Conservation (phyloP, 23 red algal genomes). For the Chondrus crispus region DNA sequence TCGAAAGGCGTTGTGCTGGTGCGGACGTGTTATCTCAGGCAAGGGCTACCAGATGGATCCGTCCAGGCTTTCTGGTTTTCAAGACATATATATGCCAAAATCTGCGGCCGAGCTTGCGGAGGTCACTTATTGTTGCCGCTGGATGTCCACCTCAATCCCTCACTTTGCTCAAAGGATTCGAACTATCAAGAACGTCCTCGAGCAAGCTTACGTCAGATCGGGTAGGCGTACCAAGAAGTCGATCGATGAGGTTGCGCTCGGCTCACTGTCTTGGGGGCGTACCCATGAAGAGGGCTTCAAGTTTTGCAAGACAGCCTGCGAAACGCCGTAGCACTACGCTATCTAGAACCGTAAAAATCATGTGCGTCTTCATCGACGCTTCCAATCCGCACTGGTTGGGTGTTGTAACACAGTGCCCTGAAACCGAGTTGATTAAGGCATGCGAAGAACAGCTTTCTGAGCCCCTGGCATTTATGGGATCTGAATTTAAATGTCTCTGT, state of each 20-base stretch:
- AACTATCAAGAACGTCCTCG: background rate
- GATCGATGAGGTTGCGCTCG: background rate
- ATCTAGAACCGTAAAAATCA: background rate
- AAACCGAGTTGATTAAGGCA: too few relatives aligned
- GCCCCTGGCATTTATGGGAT: background rate
- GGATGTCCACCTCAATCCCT: constrained; percentile 15
- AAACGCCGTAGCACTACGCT: background rate
- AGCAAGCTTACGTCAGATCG: background rate
- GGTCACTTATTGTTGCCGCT: constrained; percentile 7
- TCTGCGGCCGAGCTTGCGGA: background rate
- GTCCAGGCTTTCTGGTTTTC: background rate
- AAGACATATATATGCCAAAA: background rate
- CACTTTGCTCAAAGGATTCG: background rate
- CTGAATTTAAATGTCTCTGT: background rate
- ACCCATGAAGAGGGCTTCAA: background rate
- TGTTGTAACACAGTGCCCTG: background rate
- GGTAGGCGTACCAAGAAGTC: constrained; percentile 8
- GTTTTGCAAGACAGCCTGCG: background rate
- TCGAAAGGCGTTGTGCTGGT: background rate
- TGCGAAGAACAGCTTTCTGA: background rate
- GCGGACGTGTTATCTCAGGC: background rate
- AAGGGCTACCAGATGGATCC: background rate
- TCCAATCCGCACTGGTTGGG: constrained; percentile 11
- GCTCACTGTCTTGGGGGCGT: background rate
- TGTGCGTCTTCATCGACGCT: constrained; percentile 14